Conservation (phyloP, 2,329 filamentous ascomycete species). For the Aspergillus quadrilineatus region DNA sequence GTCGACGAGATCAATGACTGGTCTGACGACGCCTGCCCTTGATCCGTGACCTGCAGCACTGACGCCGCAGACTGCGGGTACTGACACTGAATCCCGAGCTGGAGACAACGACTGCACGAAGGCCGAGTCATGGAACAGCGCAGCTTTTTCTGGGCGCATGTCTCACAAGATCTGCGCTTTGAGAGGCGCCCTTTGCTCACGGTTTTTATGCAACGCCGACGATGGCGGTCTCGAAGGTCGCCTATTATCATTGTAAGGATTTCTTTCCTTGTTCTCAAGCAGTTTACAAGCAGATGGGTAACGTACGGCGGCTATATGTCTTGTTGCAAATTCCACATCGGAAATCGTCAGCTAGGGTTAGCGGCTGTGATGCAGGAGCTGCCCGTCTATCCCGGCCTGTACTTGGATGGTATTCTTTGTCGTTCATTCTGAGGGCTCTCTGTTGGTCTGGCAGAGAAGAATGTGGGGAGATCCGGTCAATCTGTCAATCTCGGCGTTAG, state of each 20-base stretch:
- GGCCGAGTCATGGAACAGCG: constrained; percentile 22
- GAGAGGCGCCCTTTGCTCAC: constrained; percentile 19
- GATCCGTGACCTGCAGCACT: neutral
- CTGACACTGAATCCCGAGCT: constrained; percentile 12
- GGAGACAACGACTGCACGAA: constrained; percentile 18
- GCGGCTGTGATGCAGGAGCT: constrained; percentile 18
- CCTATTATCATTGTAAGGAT: constrained; percentile 7
- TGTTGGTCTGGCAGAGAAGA: no score
- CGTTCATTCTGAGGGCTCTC: no score
- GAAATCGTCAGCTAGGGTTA: constrained; percentile 18
- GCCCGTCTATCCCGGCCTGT: no score
- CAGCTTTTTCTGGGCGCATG: constrained; percentile 21
- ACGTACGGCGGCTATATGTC: constrained; percentile 19
- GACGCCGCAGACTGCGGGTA: constrained; percentile 17
- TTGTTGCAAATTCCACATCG: constrained; percentile 21
- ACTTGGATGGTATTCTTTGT: no score
- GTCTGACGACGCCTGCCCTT: neutral
- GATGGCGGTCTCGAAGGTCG: constrained; percentile 22
- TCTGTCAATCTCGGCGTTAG: no score
- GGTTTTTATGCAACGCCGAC: constrained; percentile 21
- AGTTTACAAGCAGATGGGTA: neutral
- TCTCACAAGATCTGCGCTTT: constrained; percentile 23
- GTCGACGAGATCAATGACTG: neutral
- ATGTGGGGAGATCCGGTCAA: no score
- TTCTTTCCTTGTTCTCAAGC: neutral